Percentiles rank a stretch among this genome's conserved stretches.
Conservation (phyloP, 148 eudicot genomes). For the Cornus suecica region DNA sequence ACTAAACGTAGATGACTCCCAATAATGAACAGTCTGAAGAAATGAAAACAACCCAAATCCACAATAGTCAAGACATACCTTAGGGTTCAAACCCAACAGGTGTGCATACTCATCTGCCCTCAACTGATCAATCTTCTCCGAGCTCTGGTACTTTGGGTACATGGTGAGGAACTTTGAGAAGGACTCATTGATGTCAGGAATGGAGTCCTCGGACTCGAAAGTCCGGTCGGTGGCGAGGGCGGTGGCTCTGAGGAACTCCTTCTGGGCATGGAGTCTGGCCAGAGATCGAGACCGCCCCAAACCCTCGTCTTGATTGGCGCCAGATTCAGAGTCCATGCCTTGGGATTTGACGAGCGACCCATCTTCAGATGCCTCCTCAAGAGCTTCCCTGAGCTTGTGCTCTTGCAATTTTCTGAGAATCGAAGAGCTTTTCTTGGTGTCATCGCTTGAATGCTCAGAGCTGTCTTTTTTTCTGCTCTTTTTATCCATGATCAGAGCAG, state of each 20-base stretch:
- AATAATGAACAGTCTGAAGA: conserved; percentile 72
- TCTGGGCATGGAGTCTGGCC: conserved; percentile 72
- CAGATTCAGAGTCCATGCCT: conserved; percentile 47
- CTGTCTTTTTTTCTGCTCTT: conserved; percentile 73
- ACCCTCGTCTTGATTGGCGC: conserved; percentile 52
- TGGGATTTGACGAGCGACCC: conserved; percentile 80
- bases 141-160: conserved; percentile 80
- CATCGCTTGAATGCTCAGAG: conserved; percentile 37
- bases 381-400: conserved; percentile 81
- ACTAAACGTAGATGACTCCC: conserved; percentile 83
- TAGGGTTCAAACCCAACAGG: conserved; percentile 47
- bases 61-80: conserved; percentile 97
- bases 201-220: conserved; percentile 56
- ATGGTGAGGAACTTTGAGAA: conserved; percentile 78
- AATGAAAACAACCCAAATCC: conserved; percentile 96
- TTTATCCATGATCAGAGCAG: conserved; percentile 64
- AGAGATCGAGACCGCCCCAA: conserved; percentile 79
- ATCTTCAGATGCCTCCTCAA: conserved; percentile 95
- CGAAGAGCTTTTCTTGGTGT: conserved; percentile 50
- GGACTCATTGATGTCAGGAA: conserved; percentile 64
- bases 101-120: conserved; percentile 85
- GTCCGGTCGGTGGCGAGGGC: conserved; percentile 80
- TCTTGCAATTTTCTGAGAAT: conserved; percentile 65
- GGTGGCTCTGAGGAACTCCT: conserved; percentile 86
- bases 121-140: conserved; percentile 83